Percentiles rank a stretch among this genome's conserved stretches.
phyloP scores from a whole-genome alignment of 108 stramenopile species.

The Pseudonitzschia pungens region DNA sequence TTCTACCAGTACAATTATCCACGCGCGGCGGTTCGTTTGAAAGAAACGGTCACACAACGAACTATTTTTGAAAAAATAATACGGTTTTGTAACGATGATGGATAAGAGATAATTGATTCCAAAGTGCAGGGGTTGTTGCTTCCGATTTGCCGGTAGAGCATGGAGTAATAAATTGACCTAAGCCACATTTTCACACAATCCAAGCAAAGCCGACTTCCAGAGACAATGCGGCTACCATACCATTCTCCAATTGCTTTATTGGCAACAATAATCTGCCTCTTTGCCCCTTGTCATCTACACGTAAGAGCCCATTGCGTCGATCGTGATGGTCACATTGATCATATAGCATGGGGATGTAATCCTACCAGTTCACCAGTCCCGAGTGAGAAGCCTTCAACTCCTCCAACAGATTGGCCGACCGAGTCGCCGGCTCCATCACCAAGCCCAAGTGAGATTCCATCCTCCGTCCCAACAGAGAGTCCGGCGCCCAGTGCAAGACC shows the following conservation, averaged over 20 bases:
- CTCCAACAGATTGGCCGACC: constrained; percentile 20
- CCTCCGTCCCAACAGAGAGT: not conserved
- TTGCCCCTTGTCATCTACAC: not conserved
- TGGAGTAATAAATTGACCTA: no score
- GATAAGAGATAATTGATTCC: not conserved
- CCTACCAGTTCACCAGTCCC: constrained; percentile 19
- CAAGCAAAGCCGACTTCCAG: not conserved
- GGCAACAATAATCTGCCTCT: not conserved
- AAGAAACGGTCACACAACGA: not conserved
- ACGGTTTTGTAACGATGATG: no score
- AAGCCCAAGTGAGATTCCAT: constrained; percentile 12
- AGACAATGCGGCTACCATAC: not conserved
- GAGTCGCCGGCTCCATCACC: constrained; percentile 17
- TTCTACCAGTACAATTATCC: not conserved
- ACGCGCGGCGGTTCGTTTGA: not conserved
- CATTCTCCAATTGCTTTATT: not conserved
- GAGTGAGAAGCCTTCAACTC: constrained; percentile 12
- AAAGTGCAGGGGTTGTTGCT: no score
- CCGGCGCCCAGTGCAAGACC: not conserved
- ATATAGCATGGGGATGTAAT: not conserved
- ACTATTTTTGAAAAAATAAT: not conserved
- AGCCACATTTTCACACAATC: no score
- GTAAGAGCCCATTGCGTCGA: not conserved
- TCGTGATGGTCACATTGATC: not conserved
- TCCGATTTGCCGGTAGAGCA: no score